Evolutionary conservation across 805 yeast genomes (phyloP).

Genomic region (Candida fluviatilis): DNA sequence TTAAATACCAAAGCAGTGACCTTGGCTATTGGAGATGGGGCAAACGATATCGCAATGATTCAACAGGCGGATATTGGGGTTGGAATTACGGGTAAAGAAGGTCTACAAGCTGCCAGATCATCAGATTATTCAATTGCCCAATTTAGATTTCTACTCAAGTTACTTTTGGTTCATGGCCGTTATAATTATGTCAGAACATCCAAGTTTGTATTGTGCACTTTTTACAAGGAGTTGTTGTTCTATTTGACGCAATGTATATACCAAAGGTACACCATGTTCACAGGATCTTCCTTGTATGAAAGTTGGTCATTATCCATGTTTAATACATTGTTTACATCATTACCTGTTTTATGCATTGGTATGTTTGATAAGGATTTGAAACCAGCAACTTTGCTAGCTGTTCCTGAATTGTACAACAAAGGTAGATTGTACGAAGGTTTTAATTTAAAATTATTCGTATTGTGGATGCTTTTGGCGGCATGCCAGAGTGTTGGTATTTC

Average conservation of each 20-base stretch:
- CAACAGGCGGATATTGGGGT: conserved; percentile 97
- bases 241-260: conserved; percentile 84
- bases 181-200: conserved; percentile 91
- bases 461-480: conserved; percentile 78
- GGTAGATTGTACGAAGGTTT: conserved; percentile 77
- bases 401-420: conserved; percentile 80
- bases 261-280: conserved; percentile 81
- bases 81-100: conserved; percentile 97
- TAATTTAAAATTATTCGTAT: conserved; percentile 61
- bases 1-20: conserved; percentile 70
- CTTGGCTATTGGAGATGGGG: conserved; percentile 97
- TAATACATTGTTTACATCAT: conserved; percentile 90
- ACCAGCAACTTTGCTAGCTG: conserved; percentile 84
- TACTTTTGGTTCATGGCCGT: conserved; percentile 89
- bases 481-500: conserved; percentile 67
- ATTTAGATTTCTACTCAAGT: conserved; percentile 76
- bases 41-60: conserved; percentile 98
- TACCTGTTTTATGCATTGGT: conserved; percentile 91
- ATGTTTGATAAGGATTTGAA: conserved; percentile 88
- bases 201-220: conserved; percentile 88
- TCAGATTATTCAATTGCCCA: conserved; percentile 96
- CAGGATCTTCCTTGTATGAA: conserved; percentile 92
- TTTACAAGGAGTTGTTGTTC: conserved; percentile 88
- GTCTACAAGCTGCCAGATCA: conserved; percentile 92
- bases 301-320: conserved; percentile 97